Conservation (phyloP, 768 basidiomycete species). For the Pleurotus pulmonarius region DNA sequence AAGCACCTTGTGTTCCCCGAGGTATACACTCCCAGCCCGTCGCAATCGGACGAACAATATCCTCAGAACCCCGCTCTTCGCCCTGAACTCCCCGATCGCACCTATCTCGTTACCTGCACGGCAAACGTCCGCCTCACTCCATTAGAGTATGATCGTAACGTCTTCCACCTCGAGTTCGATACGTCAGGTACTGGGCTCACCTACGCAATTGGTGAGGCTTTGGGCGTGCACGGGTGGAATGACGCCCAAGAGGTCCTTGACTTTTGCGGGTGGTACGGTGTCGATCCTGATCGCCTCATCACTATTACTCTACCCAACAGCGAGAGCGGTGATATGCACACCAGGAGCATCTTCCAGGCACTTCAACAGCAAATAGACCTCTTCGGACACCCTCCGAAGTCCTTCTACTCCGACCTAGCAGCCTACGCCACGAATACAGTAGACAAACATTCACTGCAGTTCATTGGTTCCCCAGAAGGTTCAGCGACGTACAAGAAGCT, state of each 20-base stretch:
- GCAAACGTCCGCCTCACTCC: conserved; percentile 96
- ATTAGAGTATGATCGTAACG: conserved; percentile 93
- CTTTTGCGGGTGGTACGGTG: conserved; percentile 91
- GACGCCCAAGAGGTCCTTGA: conserved; percentile 82
- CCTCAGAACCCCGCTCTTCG: conserved; percentile 68
- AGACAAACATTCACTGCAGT: conserved; percentile 79
- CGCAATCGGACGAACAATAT: conserved; percentile 35
- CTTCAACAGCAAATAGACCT: conserved; percentile 96
- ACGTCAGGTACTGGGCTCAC: conserved; percentile 88
- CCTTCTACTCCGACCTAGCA: conserved; percentile 89
- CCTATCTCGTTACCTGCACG: conserved; percentile 88
- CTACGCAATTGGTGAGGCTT: conserved; percentile 95
- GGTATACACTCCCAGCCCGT: conserved; percentile 55
- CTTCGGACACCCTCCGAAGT: conserved; percentile 93
- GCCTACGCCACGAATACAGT: conserved; percentile 63
- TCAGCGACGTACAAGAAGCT: conserved; percentile 91
- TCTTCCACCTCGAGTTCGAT: conserved; percentile 97
- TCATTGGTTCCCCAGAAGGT: conserved; percentile 93
- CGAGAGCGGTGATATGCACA: conserved; percentile 68
- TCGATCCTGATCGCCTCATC: conserved; percentile 74
- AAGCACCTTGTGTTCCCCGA: conserved; percentile 88
- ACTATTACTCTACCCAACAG: conserved; percentile 71
- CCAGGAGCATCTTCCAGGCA: conserved; percentile 91
- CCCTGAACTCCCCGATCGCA: conserved; percentile 85
- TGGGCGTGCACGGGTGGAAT: conserved; percentile 98